Base-by-base conservation (phyloP, 306 rosid genomes). In the Rosa multiflora region DNA sequence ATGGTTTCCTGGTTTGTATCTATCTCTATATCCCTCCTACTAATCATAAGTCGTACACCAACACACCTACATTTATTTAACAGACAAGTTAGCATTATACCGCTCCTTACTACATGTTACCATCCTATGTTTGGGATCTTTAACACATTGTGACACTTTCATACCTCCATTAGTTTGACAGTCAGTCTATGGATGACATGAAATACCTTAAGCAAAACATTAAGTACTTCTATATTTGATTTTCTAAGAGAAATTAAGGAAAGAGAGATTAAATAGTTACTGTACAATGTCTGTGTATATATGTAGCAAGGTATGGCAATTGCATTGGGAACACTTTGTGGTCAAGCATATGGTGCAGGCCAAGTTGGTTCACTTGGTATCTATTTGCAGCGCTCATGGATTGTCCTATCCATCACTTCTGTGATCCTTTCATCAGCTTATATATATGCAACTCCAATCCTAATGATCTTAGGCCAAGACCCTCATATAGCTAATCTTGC, bases 401-500 rank as follows among this genome's bases (percentile, higher is more conserved):
- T 75, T 13, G 40, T 81, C 80, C 70, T 81, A 29, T 47, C 23
- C 12, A 66, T 81, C 23, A 9, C 73, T 9, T 29, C 58, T 21
- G 8, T 70, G 12, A 3, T 61, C 48, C 76, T 81, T 39, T 18
- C 56, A 11, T 71, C 80, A 3, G 23, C 62, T 69, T 81, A 56
- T n/a, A 47, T 49, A 26, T 81, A 46, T 1, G 84, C 80, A 2
- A 52, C 67, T 47, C 84, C 84, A 39, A 56, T 81, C 18, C 56
- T 81, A 6, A 68, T n/a, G 23, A 5, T 44, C 10, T 44, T 76
- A 47, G 84, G 84, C 46, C 84, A 81, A 67, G 61, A 55, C 26
- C 26, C 59, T 53, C 59, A 40, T 17, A 82, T 87, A 75, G 89
- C 89, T 61, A 83, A 88, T 48, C 76, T 85, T 20, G 87, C 90